A percentile compares a stretch with the other conserved stretches of the same genome.
These are phyloP conservation scores for Yarrowia yakushimensis DNA, from an alignment of 805 yeast species.

Conservation along the genomic window DNA sequence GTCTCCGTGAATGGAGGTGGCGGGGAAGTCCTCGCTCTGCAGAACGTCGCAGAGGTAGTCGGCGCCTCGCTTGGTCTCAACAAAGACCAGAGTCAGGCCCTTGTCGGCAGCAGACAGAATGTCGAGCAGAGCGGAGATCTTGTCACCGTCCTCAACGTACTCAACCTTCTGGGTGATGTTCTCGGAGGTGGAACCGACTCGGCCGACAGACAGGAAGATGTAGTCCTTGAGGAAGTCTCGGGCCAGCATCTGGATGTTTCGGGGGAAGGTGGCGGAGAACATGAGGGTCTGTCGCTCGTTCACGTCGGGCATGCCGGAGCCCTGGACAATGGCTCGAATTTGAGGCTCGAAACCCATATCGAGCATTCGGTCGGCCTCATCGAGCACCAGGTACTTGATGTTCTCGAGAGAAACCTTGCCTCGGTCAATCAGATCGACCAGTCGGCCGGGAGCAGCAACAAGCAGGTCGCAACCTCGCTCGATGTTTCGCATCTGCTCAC, in stretches of 20 bases:
- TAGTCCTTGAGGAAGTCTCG: conserved; percentile 95
- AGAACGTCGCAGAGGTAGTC: conserved; percentile 91
- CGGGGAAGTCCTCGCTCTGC: conserved; percentile 85
- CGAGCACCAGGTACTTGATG: conserved; percentile 90
- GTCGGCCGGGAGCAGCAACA: conserved; percentile 99
- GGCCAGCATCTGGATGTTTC: conserved; percentile 94
- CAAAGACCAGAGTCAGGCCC: conserved; percentile 90
- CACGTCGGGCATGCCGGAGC: conserved; percentile 95
- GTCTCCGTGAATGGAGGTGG: conserved; percentile 99
- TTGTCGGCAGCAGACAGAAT: conserved; percentile 75
- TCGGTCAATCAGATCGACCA: conserved; percentile 92
- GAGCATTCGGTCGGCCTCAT: conserved; percentile 99
- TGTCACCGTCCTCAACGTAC: conserved; percentile 90
- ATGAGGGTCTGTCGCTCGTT: conserved; percentile 90
- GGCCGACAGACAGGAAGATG: conserved; percentile 94
- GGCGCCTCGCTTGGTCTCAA: conserved; percentile 98
- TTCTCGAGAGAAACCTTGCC: conserved; percentile 85
- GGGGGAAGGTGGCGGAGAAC: conserved; percentile 99
- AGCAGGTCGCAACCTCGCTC: conserved; percentile 92
- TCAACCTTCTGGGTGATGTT: conserved; percentile 92
- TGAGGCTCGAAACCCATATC: conserved; percentile 99
- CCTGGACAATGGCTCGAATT: conserved; percentile 96
- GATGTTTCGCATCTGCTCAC: conserved; percentile 79
- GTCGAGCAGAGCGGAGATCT: conserved; percentile 85
- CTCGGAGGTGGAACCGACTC: conserved; percentile 98